These are phyloP conservation scores for Phytopythium cucurbitacearum DNA, from an alignment of 352 stramenopile species.

Conservation along the genomic window DNA sequence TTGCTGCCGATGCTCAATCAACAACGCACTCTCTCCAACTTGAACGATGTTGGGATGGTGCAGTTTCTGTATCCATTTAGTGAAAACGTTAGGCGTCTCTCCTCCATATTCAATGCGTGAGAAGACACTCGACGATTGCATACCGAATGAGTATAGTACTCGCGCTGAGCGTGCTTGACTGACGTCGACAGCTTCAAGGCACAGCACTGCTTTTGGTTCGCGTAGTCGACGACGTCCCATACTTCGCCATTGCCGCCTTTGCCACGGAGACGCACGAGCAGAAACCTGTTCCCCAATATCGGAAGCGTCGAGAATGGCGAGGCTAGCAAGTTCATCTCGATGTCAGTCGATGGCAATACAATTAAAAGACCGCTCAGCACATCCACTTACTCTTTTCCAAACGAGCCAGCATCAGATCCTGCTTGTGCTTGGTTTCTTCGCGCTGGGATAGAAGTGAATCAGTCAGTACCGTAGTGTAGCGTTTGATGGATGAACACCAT, in stretches of 20 bases:
- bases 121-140: constrained; percentile 1
- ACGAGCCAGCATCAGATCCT: constrained; percentile 65
- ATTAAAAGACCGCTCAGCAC: too few species aligned
- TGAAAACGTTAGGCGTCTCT: neutral
- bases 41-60: constrained; percentile 63
- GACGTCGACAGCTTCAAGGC: constrained; percentile 75
- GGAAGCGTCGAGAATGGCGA: constrained; percentile 74
- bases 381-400: constrained; percentile 54
- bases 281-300: constrained; percentile 63
- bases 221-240: constrained; percentile 78
- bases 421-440: constrained; percentile 73
- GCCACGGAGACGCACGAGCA: constrained; percentile 56
- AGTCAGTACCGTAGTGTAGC: constrained; percentile 8
- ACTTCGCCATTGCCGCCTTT: constrained; percentile 80
- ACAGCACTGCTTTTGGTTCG: constrained; percentile 48
- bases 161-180: constrained; percentile 57
- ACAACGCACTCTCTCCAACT: constrained; percentile 50
- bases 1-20: constrained; percentile 65
- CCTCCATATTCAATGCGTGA: constrained; percentile 7
- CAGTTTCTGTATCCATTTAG: constrained; percentile 36
- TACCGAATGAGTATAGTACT: constrained; percentile 74
- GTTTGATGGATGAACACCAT: constrained; percentile 2
- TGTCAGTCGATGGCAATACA: neutral
- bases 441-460: constrained; percentile 22
- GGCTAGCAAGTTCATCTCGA: constrained; percentile 13